These are phyloP conservation scores for Ploettnerulaceae sp. DNA, from an alignment of 2,329 filamentous ascomycete species.

Conservation along the genomic window DNA sequence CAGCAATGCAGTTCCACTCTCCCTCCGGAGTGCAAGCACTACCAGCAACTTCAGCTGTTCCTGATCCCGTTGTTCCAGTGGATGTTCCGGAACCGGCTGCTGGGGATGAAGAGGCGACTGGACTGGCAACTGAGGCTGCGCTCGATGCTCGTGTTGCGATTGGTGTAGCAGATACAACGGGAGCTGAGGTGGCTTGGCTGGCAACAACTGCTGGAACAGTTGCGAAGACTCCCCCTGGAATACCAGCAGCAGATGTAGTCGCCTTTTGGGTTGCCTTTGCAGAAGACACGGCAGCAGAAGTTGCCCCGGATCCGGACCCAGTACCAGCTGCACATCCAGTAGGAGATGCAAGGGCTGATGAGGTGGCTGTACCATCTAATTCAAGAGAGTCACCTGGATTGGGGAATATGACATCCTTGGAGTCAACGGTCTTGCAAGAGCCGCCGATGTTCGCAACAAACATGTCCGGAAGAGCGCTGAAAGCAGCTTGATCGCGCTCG, in stretches of 20 bases:
- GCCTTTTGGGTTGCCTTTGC: slow-evolving; percentile 6
- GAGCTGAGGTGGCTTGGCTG: slow-evolving; percentile 9
- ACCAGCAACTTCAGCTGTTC: slow-evolving; percentile 35
- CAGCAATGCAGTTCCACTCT: slow-evolving; percentile 49
- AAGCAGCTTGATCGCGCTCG: slow-evolving; percentile 43
- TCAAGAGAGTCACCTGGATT: slow-evolving; percentile 58
- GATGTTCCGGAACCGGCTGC: slow-evolving; percentile 22
- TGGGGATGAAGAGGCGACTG: slow-evolving; percentile 23
- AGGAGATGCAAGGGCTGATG: slow-evolving; percentile 25
- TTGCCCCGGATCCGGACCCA: slow-evolving; percentile 19
- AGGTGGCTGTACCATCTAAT: slow-evolving; percentile 37
- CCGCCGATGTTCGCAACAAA: slow-evolving; percentile 65
- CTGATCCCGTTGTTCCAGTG: slow-evolving; percentile 24
- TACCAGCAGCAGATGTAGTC: slow-evolving; percentile 13
- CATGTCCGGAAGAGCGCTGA: slow-evolving; percentile 65
- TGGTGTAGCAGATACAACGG: slow-evolving; percentile 15
- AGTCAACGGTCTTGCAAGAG: slow-evolving; percentile 50
- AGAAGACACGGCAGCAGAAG: slow-evolving; percentile 14
- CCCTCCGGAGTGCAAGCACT: slow-evolving; percentile 46
- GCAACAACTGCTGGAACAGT: slow-evolving; percentile 28
- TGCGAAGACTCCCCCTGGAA: slow-evolving; percentile 33
- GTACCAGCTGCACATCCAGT: slow-evolving; percentile 27
- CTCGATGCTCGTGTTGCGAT: slow-evolving; percentile 15
- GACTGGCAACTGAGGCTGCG: slow-evolving; percentile 23
- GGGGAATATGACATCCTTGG: slow-evolving; percentile 60